Base-by-base conservation (phyloP, 139 green algal genomes). In the Spirogloea muscicola region DNA sequence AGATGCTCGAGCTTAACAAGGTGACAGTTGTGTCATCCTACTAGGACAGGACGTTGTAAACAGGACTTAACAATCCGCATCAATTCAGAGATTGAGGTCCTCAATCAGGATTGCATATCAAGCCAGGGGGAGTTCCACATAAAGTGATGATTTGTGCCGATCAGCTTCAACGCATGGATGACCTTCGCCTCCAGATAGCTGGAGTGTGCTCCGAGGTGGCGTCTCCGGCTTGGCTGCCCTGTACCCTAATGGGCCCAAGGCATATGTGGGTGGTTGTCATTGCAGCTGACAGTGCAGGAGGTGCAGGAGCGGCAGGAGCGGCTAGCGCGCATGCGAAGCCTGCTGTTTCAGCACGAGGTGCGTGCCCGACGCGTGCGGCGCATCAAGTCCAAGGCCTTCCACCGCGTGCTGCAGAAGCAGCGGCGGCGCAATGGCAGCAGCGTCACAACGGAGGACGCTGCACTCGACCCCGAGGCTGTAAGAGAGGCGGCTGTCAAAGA, bases 311-410 rank as follows among this genome's bases (percentile, higher is more conserved):
- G 91, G 31, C 44, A 74, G 21, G 86, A 88, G 84, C 55, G 84
- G 16, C 77, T 86, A 2, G 81, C 81, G 31, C 61, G 69, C 41
- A 86, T 86, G 81, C 69, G 77, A 10, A 74, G 31, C n/a, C 33
- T 97, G 80, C 86, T 98, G 43, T 96, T 96, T 77, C 91, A 94
- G 58, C 88, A 95, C 59, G 93, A 97, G 87, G 52, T 85, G 42
- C 96, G 96, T 82, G 79, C 89, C 33, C 91, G 91, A 83, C 84
- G 91, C 37, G 58, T 96, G 55, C 89, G 91, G 72, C 90, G 90
- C 66, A 96, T 94, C 85, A 96, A 96, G 82, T 87, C 68, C 70
- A 94, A 93, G 76, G 82, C 60, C 34, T 86, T 80, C 62, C 84
- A 83, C 68, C 55, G 76, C 3, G 25, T 76, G 49, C 63, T 76